Base-by-base conservation (phyloP, 139 green algal species). In the Coelastrella sp. region DNA sequence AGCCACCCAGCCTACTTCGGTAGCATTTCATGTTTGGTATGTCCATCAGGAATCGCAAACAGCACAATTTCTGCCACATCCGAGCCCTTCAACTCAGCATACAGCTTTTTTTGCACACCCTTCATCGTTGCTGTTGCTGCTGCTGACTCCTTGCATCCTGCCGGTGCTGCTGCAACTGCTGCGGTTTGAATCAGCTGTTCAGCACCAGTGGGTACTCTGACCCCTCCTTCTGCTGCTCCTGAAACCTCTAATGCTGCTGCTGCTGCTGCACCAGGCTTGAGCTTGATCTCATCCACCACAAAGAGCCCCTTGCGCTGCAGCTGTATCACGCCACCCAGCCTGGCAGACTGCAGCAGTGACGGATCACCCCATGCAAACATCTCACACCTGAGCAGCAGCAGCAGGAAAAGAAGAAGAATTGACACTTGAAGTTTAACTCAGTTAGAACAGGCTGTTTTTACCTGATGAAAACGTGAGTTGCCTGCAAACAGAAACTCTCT, bases 221-320 rank as follows among this genome's bases (percentile, higher is more conserved):
- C 35, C 59, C 35, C 81, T 22, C 12, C 81, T 22, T 8, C 81
- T 60, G 63, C 61, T 63, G 25, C 61, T 76, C 35, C 68, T 76
- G 68, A n/a, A 76, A 76, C 68, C 22, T 76, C 78, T 35, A 14
- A 8, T 59, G 49, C 78, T 63, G 57, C 82, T 61, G 68, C 20
- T 56, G 82, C 19, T 14, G 22, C 5, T 14, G 22, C 17, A 22
- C 60, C 25, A 35, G 60, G 35, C 24, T 73, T 66, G 57, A 66
- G 58, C 72, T 35, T 59, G 6, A 57, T 25, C n/a, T 76, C 7
- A 58, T 99, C 97, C 49, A 97, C 93, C 12, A 97, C 96, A 90
- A 90, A 99, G 92, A 98, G 97, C 58, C 96, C 97, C 91, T 98
- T 98, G 66, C 96, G 94, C 90, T 98, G 95, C 65, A 99, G 93